Conservation (phyloP, 2,329 filamentous ascomycete genomes). For the Arthroderma sp. region DNA sequence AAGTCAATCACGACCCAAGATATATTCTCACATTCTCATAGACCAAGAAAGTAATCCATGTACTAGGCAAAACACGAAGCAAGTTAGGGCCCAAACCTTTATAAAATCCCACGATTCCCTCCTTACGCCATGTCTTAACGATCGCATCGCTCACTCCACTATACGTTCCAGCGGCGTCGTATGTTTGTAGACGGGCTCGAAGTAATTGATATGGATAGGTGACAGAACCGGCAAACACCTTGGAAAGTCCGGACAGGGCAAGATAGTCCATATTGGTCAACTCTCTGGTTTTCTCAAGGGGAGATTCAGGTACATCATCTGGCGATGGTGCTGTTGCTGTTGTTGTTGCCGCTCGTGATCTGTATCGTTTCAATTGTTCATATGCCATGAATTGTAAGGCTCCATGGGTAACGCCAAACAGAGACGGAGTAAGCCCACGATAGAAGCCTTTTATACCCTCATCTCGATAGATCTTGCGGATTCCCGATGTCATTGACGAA, state of each 20-base stretch:
- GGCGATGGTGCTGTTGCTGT: background rate
- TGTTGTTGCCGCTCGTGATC: constrained; percentile 30
- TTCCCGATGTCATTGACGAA: constrained; percentile 59
- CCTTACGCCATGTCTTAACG: constrained; percentile 59
- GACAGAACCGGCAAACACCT: constrained; percentile 74
- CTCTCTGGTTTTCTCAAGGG: constrained; percentile 12
- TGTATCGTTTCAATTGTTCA: constrained; percentile 56
- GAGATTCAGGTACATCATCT: background rate
- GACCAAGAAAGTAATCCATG: constrained; percentile 91
- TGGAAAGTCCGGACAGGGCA: constrained; percentile 65
- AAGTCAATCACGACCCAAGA: constrained; percentile 7
- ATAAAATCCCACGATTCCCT: constrained; percentile 77
- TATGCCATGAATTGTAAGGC: constrained; percentile 95
- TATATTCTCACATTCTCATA: constrained; percentile 86
- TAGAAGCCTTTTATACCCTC: constrained; percentile 78
- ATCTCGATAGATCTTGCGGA: constrained; percentile 48
- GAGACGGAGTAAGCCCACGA: constrained; percentile 66
- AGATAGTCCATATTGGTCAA: constrained; percentile 65
- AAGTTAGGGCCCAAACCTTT: constrained; percentile 79
- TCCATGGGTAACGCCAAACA: constrained; percentile 81
- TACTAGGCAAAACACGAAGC: constrained; percentile 82
- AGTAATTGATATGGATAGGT: constrained; percentile 96
- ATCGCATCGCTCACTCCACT: constrained; percentile 60
- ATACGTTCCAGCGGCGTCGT: constrained; percentile 64
- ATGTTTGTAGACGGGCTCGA: constrained; percentile 75